Evolutionary conservation across 1,284 basidiomycete genomes (phyloP).

Genomic region (Cerioporus squamosus): DNA sequence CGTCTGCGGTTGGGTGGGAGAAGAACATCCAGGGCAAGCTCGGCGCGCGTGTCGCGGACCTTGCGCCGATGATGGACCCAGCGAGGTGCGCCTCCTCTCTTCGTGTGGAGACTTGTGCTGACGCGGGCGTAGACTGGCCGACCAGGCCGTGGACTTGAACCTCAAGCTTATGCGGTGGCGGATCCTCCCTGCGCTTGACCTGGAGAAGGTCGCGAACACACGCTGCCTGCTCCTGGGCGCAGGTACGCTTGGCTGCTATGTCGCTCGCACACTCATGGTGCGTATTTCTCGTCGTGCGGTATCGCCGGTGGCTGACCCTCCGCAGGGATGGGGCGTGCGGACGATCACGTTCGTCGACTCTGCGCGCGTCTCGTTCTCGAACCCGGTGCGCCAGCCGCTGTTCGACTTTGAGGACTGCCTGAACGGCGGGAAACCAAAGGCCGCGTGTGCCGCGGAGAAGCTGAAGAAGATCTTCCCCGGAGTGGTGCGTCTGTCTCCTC

Average conservation of each 20-base stretch:
- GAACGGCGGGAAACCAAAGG: slow-evolving; percentile 93
- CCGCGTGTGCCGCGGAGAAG: slow-evolving; percentile 87
- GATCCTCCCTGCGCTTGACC: slow-evolving; percentile 87
- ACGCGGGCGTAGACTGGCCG: slow-evolving; percentile 67
- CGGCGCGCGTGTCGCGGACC: slow-evolving; percentile 86
- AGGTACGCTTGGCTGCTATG: slow-evolving; percentile 97
- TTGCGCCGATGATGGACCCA: slow-evolving; percentile 97
- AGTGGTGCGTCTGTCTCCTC: slow-evolving; percentile 59
- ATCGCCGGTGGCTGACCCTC: neutral
- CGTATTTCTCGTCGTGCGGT: slow-evolving; percentile 15
- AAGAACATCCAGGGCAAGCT: slow-evolving; percentile 86
- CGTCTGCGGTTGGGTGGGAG: slow-evolving; percentile 92
- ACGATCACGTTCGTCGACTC: slow-evolving; percentile 95
- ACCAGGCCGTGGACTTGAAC: slow-evolving; percentile 97
- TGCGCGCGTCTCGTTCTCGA: slow-evolving; percentile 91
- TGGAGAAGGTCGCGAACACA: slow-evolving; percentile 85
- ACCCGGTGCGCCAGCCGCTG: slow-evolving; percentile 95
- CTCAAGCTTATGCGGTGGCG: slow-evolving; percentile 99
- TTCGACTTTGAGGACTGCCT: slow-evolving; percentile 96
- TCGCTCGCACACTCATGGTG: slow-evolving; percentile 90
- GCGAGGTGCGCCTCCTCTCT: slow-evolving; percentile 47
- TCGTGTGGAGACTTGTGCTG: neutral
- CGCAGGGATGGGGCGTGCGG: slow-evolving; percentile 92
- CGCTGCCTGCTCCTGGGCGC: slow-evolving; percentile 90
- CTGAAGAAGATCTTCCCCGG: slow-evolving; percentile 92